Percentiles rank a stretch among this genome's conserved stretches.
These are phyloP conservation scores for Zymoseptoria brevis DNA, from an alignment of 2,329 filamentous ascomycete species.

Conservation along the genomic window DNA sequence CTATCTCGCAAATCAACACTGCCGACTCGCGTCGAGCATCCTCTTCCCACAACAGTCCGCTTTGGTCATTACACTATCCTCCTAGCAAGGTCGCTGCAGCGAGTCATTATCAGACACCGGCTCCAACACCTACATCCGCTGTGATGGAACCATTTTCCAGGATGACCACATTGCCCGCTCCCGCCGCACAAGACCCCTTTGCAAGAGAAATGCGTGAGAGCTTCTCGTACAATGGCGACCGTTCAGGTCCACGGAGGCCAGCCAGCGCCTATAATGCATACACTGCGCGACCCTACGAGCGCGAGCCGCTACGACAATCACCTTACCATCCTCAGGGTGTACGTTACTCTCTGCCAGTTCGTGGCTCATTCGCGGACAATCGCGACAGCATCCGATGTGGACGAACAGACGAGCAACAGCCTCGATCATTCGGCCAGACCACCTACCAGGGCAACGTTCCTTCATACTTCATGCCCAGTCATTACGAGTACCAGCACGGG, in stretches of 20 bases:
- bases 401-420: conserved; percentile 12
- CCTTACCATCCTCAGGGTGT: conserved; percentile 7
- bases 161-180: conserved; percentile 7
- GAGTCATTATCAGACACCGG: conserved; percentile 16
- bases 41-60: conserved; percentile 10
- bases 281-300: conserved; percentile 12
- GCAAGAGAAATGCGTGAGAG: conserved; percentile 17
- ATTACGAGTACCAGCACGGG: conserved; percentile 31
- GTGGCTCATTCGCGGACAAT: conserved; percentile 10
- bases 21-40: conserved; percentile 8
- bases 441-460: conserved; percentile 17
- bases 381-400: conserved; percentile 12
- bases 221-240: conserved; percentile 11
- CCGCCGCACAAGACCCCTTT: conserved; percentile 15
- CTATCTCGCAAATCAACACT: conserved; percentile 11
- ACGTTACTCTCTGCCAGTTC: conserved; percentile 6
- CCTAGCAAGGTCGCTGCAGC: conserved; percentile 4
- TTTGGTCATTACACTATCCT: conserved; percentile 11
- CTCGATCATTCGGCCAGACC: conserved; percentile 9
- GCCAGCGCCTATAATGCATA: conserved; percentile 12
- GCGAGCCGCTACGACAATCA: conserved; percentile 4
- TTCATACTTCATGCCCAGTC: conserved; percentile 27
- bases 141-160: conserved; percentile 14
- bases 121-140: conserved; percentile 15
- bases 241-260: conserved; percentile 10